Evolutionary conservation across 129 eudicot genomes (phyloP).

Genomic region (Logfia minima): DNA sequence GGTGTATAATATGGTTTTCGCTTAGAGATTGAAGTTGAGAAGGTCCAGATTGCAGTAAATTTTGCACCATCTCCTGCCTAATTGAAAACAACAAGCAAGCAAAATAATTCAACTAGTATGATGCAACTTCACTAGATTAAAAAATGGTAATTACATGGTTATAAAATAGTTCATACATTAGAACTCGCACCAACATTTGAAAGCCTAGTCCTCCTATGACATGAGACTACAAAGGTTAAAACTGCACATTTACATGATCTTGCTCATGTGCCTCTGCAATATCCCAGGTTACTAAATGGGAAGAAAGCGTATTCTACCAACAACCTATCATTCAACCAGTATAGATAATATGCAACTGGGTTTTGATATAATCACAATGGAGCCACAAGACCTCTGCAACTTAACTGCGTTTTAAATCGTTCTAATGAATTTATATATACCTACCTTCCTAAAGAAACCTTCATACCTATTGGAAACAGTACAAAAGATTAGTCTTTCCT

Average conservation of each 20-base stretch:
- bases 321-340: neutral
- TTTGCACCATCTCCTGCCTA: conserved; percentile 64
- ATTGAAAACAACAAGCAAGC: conserved; percentile 21
- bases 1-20: conserved; percentile 40
- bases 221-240: neutral
- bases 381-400: neutral
- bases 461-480: neutral
- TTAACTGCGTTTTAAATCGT: neutral
- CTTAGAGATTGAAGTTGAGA: conserved; percentile 38
- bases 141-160: neutral
- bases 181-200: neutral
- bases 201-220: neutral
- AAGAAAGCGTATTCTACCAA: neutral
- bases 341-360: neutral
- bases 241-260: neutral
- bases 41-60: conserved; percentile 56
- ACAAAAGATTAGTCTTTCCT: neutral
- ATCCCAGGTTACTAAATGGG: neutral
- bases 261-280: neutral
- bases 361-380: neutral
- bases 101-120: conserved; percentile 1
- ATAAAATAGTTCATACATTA: neutral
- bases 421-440: neutral
- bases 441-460: neutral
- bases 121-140: neutral